phyloP scores from a whole-genome alignment of 768 basidiomycete species.

The Leccinellum luteum region DNA sequence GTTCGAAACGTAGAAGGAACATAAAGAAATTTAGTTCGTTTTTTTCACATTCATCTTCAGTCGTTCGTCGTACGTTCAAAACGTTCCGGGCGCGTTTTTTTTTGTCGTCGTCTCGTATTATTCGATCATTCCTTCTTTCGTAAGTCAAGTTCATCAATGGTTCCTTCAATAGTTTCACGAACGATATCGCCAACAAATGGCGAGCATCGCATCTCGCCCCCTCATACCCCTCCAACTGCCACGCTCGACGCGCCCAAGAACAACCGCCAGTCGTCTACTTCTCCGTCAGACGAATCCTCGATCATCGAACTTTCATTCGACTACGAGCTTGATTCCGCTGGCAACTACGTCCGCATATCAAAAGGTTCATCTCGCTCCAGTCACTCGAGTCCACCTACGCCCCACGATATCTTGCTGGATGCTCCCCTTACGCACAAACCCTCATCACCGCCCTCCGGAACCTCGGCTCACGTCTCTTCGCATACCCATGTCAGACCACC shows the following conservation, averaged over 20 bases:
- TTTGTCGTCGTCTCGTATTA: conserved; percentile 1
- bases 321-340: conserved; percentile 44
- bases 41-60: conserved; percentile 6
- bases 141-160: conserved; percentile 22
- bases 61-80: conserved; percentile 14
- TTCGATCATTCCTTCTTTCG: background rate
- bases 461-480: conserved; percentile 17
- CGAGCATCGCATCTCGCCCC: conserved; percentile 31
- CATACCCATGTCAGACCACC: conserved; percentile 26
- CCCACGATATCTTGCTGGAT: conserved; percentile 33
- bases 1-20: conserved; percentile 23
- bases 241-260: conserved; percentile 33
- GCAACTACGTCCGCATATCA: conserved; percentile 45
- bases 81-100: conserved; percentile 19
- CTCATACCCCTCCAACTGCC: conserved; percentile 27
- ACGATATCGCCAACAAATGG: conserved; percentile 31
- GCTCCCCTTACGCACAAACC: conserved; percentile 23
- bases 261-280: conserved; percentile 30
- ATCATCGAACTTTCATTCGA: conserved; percentile 48
- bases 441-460: conserved; percentile 24
- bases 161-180: conserved; percentile 16
- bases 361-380: conserved; percentile 40
- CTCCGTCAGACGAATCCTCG: conserved; percentile 46
- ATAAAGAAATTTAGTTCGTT: conserved; percentile 29
- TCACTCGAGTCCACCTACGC: conserved; percentile 42